Base-by-base conservation (phyloP, 176 grass and related monocot species). In the Paspalum vaginatum region DNA sequence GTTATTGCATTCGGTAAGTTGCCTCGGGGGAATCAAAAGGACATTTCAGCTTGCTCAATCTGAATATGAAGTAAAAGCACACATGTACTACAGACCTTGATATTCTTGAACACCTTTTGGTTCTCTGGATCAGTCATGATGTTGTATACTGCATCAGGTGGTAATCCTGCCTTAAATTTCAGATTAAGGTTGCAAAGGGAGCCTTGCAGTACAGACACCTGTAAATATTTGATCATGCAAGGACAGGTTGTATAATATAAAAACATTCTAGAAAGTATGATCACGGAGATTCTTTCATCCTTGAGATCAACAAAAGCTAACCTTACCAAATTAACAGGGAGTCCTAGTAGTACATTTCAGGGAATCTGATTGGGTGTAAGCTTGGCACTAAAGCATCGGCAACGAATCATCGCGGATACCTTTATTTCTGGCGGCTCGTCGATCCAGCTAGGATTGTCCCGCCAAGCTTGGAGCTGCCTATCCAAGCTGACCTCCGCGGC, bases 51-150 rank as follows among this genome's bases (percentile, higher is more conserved):
- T 32, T 5, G 42, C 0, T 60, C 41, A 17, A 43, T 79, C 53
- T 43, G 7, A 26, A 53, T 44, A 68, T 32, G 32, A 32, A 59
- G 4, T 46, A 57, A 58, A 54, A 78, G 6, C 48, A 39, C 46
- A 60, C 54, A 2, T 46, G 26, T 76, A 3, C 32, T 32, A 53
- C 47, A 57, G 59, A 98, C 92, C 95, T 95, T 98, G 44, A 98
- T 98, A 82, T 98, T 98, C 76, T 93, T 93, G 62, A 98, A 98
- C 63, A 98, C 92, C 51, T 88, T 79, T 89, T 98, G 95, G 54
- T 98, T 98, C 49, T 86, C 92, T 18, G 92, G 95, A 56, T 98
- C 81, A 50, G 87, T 87, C 56, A 93, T 89, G 51, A 98, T 98
- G 81, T 95, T 93, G 76, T 93, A 98, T 74, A 98, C 91, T 78